Conservation (phyloP, 2,329 filamentous ascomycete genomes). For the Trichoderma gracile region DNA sequence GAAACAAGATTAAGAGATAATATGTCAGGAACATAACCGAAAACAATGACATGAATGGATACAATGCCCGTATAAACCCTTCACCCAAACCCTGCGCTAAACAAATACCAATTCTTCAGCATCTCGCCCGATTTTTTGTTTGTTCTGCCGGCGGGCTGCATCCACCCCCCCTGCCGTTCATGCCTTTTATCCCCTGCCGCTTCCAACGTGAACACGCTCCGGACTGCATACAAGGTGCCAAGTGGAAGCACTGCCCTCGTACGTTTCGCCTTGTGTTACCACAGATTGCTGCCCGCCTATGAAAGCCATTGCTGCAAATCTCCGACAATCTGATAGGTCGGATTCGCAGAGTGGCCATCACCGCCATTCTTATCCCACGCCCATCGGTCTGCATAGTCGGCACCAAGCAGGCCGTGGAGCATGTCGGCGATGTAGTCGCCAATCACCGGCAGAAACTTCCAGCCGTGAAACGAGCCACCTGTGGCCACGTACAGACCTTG, state of each 20-base stretch:
- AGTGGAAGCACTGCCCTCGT: background rate
- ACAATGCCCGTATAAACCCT: background rate
- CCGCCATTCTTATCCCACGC: constrained; percentile 49
- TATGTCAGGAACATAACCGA: constrained; percentile 4
- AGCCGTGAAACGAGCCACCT: constrained; percentile 64
- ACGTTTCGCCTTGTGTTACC: background rate
- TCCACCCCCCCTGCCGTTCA: background rate
- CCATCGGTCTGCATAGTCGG: constrained; percentile 45
- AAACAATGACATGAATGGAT: background rate
- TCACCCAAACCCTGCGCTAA: background rate
- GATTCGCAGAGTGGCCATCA: constrained; percentile 45
- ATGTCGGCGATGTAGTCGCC: constrained; percentile 59
- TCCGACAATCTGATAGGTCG: constrained; percentile 45
- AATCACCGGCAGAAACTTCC: constrained; percentile 65
- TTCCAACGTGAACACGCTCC: background rate
- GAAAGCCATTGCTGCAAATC: constrained; percentile 44
- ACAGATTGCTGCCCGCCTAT: constrained; percentile 27
- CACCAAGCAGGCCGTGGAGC: constrained; percentile 45
- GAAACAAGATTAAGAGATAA: background rate
- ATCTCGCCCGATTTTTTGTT: background rate
- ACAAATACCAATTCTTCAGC: background rate
- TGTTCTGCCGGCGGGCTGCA: background rate
- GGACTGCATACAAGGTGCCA: background rate
- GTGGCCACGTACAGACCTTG: constrained; percentile 60
- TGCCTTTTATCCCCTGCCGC: background rate